A percentile compares a stretch with the other conserved stretches of the same genome.
Conservation (phyloP, 805 yeast genomes). For the Wickerhamiella spandovensis region DNA sequence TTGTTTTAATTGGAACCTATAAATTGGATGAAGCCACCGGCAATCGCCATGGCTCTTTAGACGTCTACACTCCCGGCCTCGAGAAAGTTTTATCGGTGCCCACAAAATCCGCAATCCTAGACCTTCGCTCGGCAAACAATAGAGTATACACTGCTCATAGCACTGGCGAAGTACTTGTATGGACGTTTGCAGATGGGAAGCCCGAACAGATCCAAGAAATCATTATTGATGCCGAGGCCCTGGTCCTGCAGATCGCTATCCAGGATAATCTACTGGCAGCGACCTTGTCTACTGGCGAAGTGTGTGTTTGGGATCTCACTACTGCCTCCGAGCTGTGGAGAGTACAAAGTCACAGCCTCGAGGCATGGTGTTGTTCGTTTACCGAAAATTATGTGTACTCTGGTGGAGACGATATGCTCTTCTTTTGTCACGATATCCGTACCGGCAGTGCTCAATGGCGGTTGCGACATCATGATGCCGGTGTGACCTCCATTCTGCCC, state of each 20-base stretch:
- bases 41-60: constrained; percentile 50
- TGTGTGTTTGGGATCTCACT: constrained; percentile 28
- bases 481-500: constrained; percentile 71
- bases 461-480: constrained; percentile 69
- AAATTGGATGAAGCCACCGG: constrained; percentile 49
- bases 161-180: constrained; percentile 56
- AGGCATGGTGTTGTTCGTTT: constrained; percentile 80
- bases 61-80: constrained; percentile 25
- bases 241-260: constrained; percentile 38
- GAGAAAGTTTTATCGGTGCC: constrained; percentile 11
- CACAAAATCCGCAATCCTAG: constrained; percentile 45
- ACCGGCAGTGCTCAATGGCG: constrained; percentile 18
- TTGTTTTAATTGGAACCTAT: constrained; percentile 67
- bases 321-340: constrained; percentile 3
- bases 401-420: constrained; percentile 81
- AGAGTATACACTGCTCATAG: constrained; percentile 47
- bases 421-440: constrained; percentile 62
- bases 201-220: constrained; percentile 23
- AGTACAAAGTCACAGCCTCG: constrained; percentile 44
- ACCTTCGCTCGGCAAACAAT: constrained; percentile 45
- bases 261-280: constrained; percentile 30
- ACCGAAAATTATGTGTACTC: constrained; percentile 43
- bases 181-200: constrained; percentile 32
- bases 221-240: constrained; percentile 35
- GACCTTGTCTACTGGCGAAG: constrained; percentile 59